Conservation (phyloP, 192 early-diverging fungal species). For the Linnemannia elongata region DNA sequence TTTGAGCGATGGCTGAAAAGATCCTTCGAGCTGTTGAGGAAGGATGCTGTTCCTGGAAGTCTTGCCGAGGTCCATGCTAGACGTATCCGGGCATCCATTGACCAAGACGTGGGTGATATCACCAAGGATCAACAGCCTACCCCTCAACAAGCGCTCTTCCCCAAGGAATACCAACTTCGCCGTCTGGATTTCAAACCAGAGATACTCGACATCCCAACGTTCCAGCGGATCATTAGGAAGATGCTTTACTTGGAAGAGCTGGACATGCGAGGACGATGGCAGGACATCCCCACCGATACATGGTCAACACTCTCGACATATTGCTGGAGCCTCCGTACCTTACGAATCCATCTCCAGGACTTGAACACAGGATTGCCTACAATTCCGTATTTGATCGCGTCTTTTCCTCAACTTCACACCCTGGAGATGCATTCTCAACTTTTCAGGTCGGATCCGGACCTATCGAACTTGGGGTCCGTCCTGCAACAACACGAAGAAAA, state of each 20-base stretch:
- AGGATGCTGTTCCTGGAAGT: neutral
- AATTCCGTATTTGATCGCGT: neutral
- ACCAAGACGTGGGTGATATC: neutral
- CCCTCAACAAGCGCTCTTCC: neutral
- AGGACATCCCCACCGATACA: slow-evolving; percentile 1
- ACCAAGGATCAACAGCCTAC: neutral
- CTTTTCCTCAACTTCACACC: slow-evolving; percentile 14
- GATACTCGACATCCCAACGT: neutral
- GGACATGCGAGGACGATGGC: slow-evolving; percentile 18
- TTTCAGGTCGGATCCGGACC: slow-evolving; percentile 18
- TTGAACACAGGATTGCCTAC: neutral
- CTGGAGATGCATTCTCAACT: slow-evolving; percentile 2
- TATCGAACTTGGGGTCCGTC: slow-evolving; percentile 7
- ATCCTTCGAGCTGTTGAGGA: neutral
- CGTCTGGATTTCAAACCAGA: neutral
- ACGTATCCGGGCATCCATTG: neutral
- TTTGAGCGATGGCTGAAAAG: slow-evolving; percentile 14
- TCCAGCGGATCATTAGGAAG: neutral
- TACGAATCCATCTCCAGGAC: slow-evolving; percentile 11
- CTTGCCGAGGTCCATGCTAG: neutral
- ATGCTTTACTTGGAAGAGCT: slow-evolving; percentile 26
- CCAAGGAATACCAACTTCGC: neutral
- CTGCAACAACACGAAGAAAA: neutral
- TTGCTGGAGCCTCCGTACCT: slow-evolving; percentile 1
- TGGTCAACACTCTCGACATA: slow-evolving; percentile 8